Conservation (phyloP, 768 basidiomycete genomes). For the Auriculariales sp. region DNA sequence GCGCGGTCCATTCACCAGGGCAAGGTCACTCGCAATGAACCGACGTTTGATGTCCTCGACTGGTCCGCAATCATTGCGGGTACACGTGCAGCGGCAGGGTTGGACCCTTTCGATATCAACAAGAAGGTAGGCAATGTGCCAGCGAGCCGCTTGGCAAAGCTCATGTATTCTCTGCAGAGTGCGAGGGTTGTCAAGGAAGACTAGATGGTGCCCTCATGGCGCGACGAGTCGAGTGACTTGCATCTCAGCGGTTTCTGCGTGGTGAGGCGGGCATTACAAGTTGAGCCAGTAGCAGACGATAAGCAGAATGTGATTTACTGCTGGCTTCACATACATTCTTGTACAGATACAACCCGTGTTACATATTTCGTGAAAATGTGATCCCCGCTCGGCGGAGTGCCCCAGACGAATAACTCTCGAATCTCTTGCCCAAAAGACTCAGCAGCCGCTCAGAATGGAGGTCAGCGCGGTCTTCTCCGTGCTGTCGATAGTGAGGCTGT, state of each 20-base stretch:
- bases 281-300: too few species aligned
- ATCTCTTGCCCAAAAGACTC: too few species aligned
- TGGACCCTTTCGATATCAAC: slow-evolving; percentile 17
- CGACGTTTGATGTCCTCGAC: slow-evolving; percentile 46
- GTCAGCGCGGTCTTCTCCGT: slow-evolving; percentile 36
- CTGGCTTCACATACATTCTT: too few species aligned
- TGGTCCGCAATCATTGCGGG: slow-evolving; percentile 78
- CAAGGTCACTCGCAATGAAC: slow-evolving; percentile 28
- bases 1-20: slow-evolving; percentile 55
- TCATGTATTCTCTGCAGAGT: background rate
- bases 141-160: background rate
- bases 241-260: too few species aligned
- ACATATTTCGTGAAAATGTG: too few species aligned
- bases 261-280: too few species aligned
- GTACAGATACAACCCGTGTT: too few species aligned
- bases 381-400: too few species aligned
- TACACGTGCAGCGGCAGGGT: slow-evolving; percentile 57
- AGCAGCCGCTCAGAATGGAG: slow-evolving; percentile 25
- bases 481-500: slow-evolving; percentile 30
- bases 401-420: too few species aligned
- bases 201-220: too few species aligned
- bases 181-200: slow-evolving; percentile 1
- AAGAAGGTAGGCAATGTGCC: background rate
- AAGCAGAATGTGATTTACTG: too few species aligned
- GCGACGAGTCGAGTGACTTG: too few species aligned